phyloP scores from a whole-genome alignment of 192 early-diverging fungal genomes.

The Rhizophagus sp. region DNA sequence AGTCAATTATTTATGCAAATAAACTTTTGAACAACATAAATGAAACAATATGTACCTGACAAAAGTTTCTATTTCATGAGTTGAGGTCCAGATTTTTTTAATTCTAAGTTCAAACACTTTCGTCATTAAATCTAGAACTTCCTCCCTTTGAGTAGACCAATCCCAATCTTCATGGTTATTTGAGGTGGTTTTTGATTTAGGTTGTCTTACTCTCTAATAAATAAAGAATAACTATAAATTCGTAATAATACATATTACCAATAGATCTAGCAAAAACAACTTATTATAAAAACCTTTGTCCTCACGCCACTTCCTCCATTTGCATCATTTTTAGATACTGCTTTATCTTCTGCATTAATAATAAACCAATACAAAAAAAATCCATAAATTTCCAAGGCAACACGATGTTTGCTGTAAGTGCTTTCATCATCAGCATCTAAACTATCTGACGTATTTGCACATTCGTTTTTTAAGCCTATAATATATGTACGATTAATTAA shows the following conservation, averaged over 20 bases:
- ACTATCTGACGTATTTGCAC: slow-evolving; percentile 59
- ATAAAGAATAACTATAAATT: neutral
- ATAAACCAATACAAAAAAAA: slow-evolving; percentile 86
- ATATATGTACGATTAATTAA: neutral
- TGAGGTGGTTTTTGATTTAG: slow-evolving; percentile 42
- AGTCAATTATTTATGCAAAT: neutral
- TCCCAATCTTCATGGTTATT: slow-evolving; percentile 47
- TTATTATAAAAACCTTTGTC: neutral
- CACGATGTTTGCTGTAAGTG: slow-evolving; percentile 64
- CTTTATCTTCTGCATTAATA: slow-evolving; percentile 62
- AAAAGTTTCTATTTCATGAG: slow-evolving; percentile 68
- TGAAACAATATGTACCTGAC: slow-evolving; percentile 47
- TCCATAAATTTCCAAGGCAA: slow-evolving; percentile 77
- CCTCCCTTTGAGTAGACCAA: slow-evolving; percentile 61
- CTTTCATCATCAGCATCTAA: slow-evolving; percentile 69
- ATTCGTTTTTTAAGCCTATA: slow-evolving; percentile 66
- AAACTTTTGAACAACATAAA: neutral
- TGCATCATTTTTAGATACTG: slow-evolving; percentile 43
- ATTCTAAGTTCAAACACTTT: slow-evolving; percentile 62
- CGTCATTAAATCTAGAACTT: slow-evolving; percentile 53
- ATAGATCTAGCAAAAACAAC: no score
- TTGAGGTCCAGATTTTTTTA: slow-evolving; percentile 69
- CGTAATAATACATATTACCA: neutral
- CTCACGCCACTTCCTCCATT: slow-evolving; percentile 16
- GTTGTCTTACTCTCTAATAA: slow-evolving; percentile 39